phyloP scores from a whole-genome alignment of 495 filamentous ascomycete genomes.

The Hypoxylon perforatum region DNA sequence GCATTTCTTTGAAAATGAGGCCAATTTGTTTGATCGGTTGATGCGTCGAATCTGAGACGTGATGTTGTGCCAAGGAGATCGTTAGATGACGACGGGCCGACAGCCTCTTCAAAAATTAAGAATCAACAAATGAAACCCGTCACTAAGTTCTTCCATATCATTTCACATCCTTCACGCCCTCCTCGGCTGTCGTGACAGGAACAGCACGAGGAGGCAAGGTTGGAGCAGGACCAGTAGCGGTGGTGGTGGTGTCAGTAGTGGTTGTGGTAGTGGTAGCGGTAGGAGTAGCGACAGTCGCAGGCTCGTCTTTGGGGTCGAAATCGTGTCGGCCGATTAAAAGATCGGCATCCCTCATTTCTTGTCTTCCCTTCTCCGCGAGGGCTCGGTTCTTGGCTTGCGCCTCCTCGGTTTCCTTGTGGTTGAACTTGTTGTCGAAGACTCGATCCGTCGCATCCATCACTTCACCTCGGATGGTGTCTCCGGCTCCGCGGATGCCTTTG shows the following conservation, averaged over 20 bases:
- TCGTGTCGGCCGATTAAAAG: conserved; percentile 32
- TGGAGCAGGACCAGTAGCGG: background rate
- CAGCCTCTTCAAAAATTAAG: too few species aligned
- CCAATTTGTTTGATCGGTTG: too few species aligned
- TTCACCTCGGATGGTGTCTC: conserved; percentile 39
- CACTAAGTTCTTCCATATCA: too few species aligned
- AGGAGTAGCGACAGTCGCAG: background rate
- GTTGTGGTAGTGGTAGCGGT: background rate
- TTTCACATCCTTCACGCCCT: too few species aligned
- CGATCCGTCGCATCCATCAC: conserved; percentile 34
- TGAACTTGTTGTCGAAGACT: conserved; percentile 35
- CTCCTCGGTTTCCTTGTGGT: conserved; percentile 34
- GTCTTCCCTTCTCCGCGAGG: conserved; percentile 36
- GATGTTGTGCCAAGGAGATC: too few species aligned
- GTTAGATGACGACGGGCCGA: too few species aligned
- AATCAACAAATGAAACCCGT: too few species aligned
- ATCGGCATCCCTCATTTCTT: conserved; percentile 33
- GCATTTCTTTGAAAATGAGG: too few species aligned
- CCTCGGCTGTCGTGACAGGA: too few species aligned
- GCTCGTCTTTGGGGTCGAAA: conserved; percentile 23
- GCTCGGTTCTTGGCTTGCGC: conserved; percentile 34
- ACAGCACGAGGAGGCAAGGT: too few species aligned
- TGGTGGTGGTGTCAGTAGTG: background rate
- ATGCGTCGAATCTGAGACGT: too few species aligned
- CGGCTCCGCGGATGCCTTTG: conserved; percentile 43